These are phyloP conservation scores for Yarrowia alimentaria DNA, from an alignment of 805 yeast species.

Conservation along the genomic window DNA sequence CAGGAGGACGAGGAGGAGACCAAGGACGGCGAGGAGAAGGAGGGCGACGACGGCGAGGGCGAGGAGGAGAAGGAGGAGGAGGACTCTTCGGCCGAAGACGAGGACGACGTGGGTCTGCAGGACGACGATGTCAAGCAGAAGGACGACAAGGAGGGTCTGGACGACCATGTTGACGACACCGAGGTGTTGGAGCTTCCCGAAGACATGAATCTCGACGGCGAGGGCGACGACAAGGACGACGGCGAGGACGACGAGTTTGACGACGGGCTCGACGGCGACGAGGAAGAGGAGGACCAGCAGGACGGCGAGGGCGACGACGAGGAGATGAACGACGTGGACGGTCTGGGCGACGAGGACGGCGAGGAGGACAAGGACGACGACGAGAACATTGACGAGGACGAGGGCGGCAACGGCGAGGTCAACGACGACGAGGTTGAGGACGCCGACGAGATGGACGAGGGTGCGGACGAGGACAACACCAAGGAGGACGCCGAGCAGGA, in stretches of 20 bases:
- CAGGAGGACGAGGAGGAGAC: constrained; percentile 42
- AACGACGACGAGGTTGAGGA: constrained; percentile 39
- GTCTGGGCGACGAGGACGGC: constrained; percentile 33
- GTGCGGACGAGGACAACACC: constrained; percentile 36
- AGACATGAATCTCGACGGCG: constrained; percentile 85
- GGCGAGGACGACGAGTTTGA: constrained; percentile 43
- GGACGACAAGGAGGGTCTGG: constrained; percentile 74
- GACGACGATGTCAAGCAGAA: constrained; percentile 65
- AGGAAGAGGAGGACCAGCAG: constrained; percentile 36
- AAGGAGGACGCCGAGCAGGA: constrained; percentile 38
- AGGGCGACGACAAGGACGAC: constrained; percentile 56
- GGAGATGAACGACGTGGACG: constrained; percentile 40
- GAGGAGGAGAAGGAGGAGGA: constrained; percentile 49
- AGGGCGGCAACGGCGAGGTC: constrained; percentile 36
- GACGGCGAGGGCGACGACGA: constrained; percentile 34
- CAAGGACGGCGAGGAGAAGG: constrained; percentile 43
- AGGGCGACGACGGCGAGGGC: constrained; percentile 46
- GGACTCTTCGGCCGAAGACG: constrained; percentile 46
- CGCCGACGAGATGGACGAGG: constrained; percentile 39
- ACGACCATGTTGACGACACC: constrained; percentile 71
- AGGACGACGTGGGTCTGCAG: constrained; percentile 52
- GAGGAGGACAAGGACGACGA: constrained; percentile 39
- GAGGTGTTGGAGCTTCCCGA: constrained; percentile 91
- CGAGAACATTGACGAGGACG: constrained; percentile 38
- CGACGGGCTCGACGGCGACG: constrained; percentile 35